Evolutionary conservation across 1,139 yeast species (phyloP), one percentile per base, ranked within the genome.

Genomic region (Pichia sp.): DNA sequence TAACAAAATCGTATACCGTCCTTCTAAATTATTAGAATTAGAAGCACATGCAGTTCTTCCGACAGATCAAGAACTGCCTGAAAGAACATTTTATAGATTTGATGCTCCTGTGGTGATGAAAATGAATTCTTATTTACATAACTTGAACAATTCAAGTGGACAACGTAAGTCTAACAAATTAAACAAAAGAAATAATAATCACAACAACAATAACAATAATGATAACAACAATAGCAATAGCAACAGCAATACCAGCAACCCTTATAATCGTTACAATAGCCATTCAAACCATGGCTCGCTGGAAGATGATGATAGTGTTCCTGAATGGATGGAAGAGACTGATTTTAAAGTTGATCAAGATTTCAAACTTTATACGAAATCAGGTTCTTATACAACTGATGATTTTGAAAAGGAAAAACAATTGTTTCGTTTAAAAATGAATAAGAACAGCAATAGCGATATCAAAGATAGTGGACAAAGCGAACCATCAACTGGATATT

Each of bases 251-350:
- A 6, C 16, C 16, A 33, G 8, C 30, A 39, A n/a, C 10, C 8
- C 29, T 3, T 14, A 19, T 34, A 27, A 45, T 38, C 42, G 30
- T n/a, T 16, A 36, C 19, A 27, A 36, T 27, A 18, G 27, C 11
- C n/a, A 19, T 36, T 2, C 25, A 5, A 38, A 43, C 6, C 39
- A 34, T 13, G 51, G 39, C 10, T 22, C 29, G 13, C 28, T 14
- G 11, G 49, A 50, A 1, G 51, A 44, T 5, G 63, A 61, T 19
- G 63, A 62, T 11, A 61, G 56, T 10, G 46, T 46, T 16, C 68
- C 68, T 1, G 67, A 61, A 48, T 65, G 68, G 68, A 54, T 60
- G 41, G 61, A 58, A 13, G 68, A 64, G 42, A 60, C 65, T 2
- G 65, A 65, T 47, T 64, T 64, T 53, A 62, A 63, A 46, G 62